Evolutionary conservation across 495 filamentous ascomycete genomes (phyloP), one percentile per base, ranked within the genome.

Genomic region (Talaromyces wortmannii): DNA sequence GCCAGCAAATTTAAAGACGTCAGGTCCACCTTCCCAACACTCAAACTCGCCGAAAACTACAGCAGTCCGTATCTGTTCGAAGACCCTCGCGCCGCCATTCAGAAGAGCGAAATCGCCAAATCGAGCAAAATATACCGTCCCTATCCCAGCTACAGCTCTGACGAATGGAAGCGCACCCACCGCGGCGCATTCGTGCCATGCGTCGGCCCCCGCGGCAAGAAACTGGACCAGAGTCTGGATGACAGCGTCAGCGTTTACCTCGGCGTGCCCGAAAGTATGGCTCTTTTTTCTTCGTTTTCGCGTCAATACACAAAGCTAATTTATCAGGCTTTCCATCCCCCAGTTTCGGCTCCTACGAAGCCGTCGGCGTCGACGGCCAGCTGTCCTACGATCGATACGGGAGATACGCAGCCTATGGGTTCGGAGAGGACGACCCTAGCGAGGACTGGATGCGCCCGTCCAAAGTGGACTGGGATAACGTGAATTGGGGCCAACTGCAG

Each of bases 401-500:
- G 4, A 74, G 80, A n/a, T 78, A 74, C 48, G 77, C 71, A 2
- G 68, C 77, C 0, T 83, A 83, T 57, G 80, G 80, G 2, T 72
- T 68, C 31, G 57, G 57, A 30, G 46, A 56, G 40, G 68, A 76
- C 15, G 66, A 70, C 8, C 53, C 63, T 12, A 50, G 60, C 30
- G 58, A 59, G 5, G 57, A 61, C 13, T 52, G 47, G 50, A 53
- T 44, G 31, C 59, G 57, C 10, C 62, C 63, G 8, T 36, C 56
- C 0, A 61, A 59, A 10, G 61, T 85, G n/a, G 67, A 84, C 13
- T 94, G 88, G 89, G 71, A 82, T 30, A 68, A 68, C 0, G 79
- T 91, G 18, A 73, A 82, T 51, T 96, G 91, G 91, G 82, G 84
- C 7, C 58, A 75, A 4, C 68, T 95, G 5, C 88, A 92, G 63